Percentiles rank a stretch among this genome's conserved stretches.
These are phyloP conservation scores for Trypanosoma conorhini DNA, from an alignment of 208 protist species.

Conservation along the genomic window DNA sequence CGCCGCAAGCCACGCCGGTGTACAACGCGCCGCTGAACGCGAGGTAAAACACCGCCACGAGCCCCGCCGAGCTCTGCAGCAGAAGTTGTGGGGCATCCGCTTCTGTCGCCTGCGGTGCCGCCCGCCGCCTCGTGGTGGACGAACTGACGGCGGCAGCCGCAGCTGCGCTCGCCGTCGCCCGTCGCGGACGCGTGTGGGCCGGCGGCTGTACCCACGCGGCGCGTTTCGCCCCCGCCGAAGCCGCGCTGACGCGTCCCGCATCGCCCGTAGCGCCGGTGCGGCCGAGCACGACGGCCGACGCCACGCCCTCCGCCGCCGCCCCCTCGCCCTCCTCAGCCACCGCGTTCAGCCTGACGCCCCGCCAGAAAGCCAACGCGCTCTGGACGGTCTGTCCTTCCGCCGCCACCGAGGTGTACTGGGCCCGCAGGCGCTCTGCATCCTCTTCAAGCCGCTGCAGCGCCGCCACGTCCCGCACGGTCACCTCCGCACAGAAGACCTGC, in stretches of 20 bases:
- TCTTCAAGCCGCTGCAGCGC: slow-evolving; percentile 34
- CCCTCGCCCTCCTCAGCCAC: slow-evolving; percentile 15
- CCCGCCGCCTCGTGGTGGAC: slow-evolving; percentile 2
- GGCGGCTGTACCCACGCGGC: slow-evolving; percentile 19
- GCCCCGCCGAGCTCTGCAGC: slow-evolving; percentile 38
- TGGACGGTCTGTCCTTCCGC: slow-evolving; percentile 70
- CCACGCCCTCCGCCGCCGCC: background rate
- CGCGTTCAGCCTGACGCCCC: slow-evolving; percentile 33
- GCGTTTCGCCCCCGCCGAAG: background rate
- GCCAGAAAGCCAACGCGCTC: slow-evolving; percentile 65
- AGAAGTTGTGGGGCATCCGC: background rate
- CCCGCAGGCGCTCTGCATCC: slow-evolving; percentile 28
- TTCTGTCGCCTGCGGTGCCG: background rate
- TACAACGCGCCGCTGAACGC: slow-evolving; percentile 57
- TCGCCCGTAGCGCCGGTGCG: background rate
- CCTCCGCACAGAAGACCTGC: slow-evolving; percentile 38
- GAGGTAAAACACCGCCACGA: slow-evolving; percentile 71
- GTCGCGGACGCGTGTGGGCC: background rate
- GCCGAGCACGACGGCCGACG: slow-evolving; percentile 15
- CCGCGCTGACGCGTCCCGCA: background rate
- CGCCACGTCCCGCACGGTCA: slow-evolving; percentile 47
- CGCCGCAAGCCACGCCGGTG: slow-evolving; percentile 28
- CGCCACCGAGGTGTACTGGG: slow-evolving; percentile 44
- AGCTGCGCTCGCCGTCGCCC: background rate
- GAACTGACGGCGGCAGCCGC: background rate